These are phyloP conservation scores for Fusarium sp. DNA, from an alignment of 2,329 filamentous ascomycete genomes.

Conservation along the genomic window DNA sequence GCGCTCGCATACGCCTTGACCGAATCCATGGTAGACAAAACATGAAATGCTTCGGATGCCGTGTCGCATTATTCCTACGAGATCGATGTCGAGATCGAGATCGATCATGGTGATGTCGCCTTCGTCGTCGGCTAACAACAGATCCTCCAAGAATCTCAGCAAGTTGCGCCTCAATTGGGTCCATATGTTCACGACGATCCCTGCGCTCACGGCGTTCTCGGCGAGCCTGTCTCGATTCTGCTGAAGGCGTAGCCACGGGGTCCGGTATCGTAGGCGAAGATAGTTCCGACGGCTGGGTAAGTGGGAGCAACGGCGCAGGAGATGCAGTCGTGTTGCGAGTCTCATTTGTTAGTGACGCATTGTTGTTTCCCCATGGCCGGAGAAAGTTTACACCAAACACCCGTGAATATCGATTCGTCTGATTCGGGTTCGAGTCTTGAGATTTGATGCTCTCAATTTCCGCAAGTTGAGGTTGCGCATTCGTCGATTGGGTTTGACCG, in stretches of 20 bases:
- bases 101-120: slow-evolving; percentile 15
- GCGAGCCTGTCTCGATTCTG: slow-evolving; percentile 13
- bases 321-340: slow-evolving; percentile 27
- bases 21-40: slow-evolving; percentile 68
- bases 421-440: slow-evolving; percentile 55
- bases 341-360: slow-evolving; percentile 10
- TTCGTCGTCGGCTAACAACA: background rate
- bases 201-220: slow-evolving; percentile 10
- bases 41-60: slow-evolving; percentile 58
- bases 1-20: slow-evolving; percentile 64
- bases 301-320: slow-evolving; percentile 29
- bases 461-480: slow-evolving; percentile 30
- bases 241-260: slow-evolving; percentile 20
- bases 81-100: slow-evolving; percentile 17
- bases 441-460: slow-evolving; percentile 60
- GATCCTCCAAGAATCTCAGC: slow-evolving; percentile 28
- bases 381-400: slow-evolving; percentile 21
- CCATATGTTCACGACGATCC: slow-evolving; percentile 7
- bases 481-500: slow-evolving; percentile 27
- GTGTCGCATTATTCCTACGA: slow-evolving; percentile 23
- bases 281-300: slow-evolving; percentile 11
- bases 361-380: slow-evolving; percentile 22
- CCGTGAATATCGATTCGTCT: slow-evolving; percentile 16
- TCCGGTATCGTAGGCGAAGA: slow-evolving; percentile 18
- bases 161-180: slow-evolving; percentile 32